A percentile compares a stretch with the other conserved stretches of the same genome.
Conservation (phyloP, 192 early-diverging fungal species). For the Chytriomyces sp. region DNA sequence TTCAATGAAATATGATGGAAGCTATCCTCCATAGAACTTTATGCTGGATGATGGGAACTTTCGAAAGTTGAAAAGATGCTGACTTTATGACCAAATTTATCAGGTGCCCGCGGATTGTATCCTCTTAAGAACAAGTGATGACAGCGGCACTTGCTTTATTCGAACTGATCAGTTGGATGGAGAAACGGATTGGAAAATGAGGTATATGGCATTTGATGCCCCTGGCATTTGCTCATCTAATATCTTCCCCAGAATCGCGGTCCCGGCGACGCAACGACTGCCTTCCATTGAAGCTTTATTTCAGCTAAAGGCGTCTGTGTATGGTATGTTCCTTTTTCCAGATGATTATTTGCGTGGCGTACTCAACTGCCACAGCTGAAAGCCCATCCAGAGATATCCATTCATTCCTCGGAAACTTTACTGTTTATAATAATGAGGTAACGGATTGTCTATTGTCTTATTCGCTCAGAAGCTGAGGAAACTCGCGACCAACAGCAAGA, state of each 20-base stretch:
- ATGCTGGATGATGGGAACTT: too few species aligned
- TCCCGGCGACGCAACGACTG: conserved; percentile 78
- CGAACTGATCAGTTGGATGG: conserved; percentile 96
- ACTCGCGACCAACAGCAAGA: too few species aligned
- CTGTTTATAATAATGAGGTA: not conserved
- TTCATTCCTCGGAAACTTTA: conserved; percentile 36
- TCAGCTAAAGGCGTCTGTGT: conserved; percentile 68
- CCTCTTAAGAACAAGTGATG: conserved; percentile 80
- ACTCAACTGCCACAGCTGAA: conserved; percentile 75
- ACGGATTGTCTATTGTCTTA: not conserved
- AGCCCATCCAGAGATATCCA: conserved; percentile 94
- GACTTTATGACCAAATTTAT: not conserved
- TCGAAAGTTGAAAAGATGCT: too few species aligned
- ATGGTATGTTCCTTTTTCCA: conserved; percentile 52
- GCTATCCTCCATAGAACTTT: too few species aligned
- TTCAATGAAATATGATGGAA: not conserved
- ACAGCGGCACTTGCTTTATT: conserved; percentile 88
- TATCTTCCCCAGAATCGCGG: conserved; percentile 62
- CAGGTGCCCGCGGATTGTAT: conserved; percentile 90
- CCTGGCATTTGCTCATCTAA: not conserved
- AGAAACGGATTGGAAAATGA: conserved; percentile 97
- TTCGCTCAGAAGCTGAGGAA: too few species aligned
- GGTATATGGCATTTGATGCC: conserved; percentile 39
- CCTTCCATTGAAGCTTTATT: conserved; percentile 62
- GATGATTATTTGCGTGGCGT: not conserved